phyloP scores from a whole-genome alignment of 768 basidiomycete genomes.

The Hirschioporus abietinus region DNA sequence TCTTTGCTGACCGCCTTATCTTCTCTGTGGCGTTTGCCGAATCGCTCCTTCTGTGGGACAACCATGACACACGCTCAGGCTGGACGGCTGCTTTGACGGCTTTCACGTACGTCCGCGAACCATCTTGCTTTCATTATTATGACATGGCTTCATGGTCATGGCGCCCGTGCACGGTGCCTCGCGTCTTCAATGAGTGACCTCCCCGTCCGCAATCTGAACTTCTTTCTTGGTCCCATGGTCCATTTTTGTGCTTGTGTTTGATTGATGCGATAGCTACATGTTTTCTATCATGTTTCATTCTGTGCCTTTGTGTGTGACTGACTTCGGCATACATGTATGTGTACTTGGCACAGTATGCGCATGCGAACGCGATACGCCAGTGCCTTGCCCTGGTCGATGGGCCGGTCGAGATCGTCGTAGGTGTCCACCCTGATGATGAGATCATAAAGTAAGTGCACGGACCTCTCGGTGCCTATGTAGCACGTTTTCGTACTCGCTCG shows the following conservation, averaged over 20 bases:
- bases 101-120: conserved; percentile 7
- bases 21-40: too few relatives aligned
- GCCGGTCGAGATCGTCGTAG: conserved; percentile 12
- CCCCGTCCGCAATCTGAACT: too few relatives aligned
- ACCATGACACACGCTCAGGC: not conserved
- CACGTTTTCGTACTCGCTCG: not conserved
- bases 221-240: too few relatives aligned
- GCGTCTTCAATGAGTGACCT: too few relatives aligned
- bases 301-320: too few relatives aligned
- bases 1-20: not conserved
- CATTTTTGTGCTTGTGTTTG: not conserved
- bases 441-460: conserved; percentile 10
- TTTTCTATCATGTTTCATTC: too few relatives aligned
- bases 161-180: too few relatives aligned
- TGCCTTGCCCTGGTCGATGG: conserved; percentile 10
- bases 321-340: not conserved
- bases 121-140: not conserved
- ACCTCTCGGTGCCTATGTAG: not conserved
- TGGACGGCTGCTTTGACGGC: conserved; percentile 17
- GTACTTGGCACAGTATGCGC: conserved; percentile 13
- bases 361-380: conserved; percentile 16
- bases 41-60: too few relatives aligned
- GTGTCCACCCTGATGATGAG: conserved; percentile 14
- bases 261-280: not conserved
- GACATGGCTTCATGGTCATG: too few relatives aligned